Evolutionary conservation across 495 filamentous ascomycete species (phyloP), one percentile per base, ranked within the genome.

Genomic region (Filosporella fistucella): DNA sequence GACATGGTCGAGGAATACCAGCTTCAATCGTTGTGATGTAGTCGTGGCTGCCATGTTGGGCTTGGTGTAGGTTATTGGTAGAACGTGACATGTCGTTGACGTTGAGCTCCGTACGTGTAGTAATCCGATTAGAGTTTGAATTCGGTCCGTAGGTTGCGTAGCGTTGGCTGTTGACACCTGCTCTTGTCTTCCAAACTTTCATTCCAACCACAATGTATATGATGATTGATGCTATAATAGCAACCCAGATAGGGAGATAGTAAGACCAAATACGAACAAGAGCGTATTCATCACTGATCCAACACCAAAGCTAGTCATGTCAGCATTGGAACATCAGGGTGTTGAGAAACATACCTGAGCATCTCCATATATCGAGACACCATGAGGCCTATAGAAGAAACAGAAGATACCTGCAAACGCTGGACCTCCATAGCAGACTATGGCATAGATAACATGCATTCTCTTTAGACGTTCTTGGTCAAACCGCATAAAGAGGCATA

Each of bases 191-290:
- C 51, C 78, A 51, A 11, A 59, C 48, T 18, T 53, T 38, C 11
- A 50, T 24, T 2, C 88, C 87, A 34, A 87, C 85, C 10, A 77
- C 72, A 6, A 81, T 55, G 59, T 94, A 95, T 41, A 94, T 89
- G 28, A 72, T 56, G 12, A 84, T 66, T 3, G 88, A 88, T 21
- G 84, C 50, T 18, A 75, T 52, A 49, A 91, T 83, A 45, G 85
- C 77, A n/a, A 84, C 58, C 89, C 89, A 94, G n/a, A 91, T 84
- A 5, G 88, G 88, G 2, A 79, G 76, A 61, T 95, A 95, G 65
- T 91, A 89, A 41, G 76, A 69, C 32, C 79, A 85, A 33, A 94
- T 82, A 20, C 89, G 83, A 12, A 93, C 70, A 43, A 75, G 68
- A 55, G 84, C 84, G 76, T 80, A 91, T 36, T 74, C 56, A 24